These are phyloP conservation scores for Podaxis sp. DNA, from an alignment of 768 basidiomycete species.

Conservation along the genomic window DNA sequence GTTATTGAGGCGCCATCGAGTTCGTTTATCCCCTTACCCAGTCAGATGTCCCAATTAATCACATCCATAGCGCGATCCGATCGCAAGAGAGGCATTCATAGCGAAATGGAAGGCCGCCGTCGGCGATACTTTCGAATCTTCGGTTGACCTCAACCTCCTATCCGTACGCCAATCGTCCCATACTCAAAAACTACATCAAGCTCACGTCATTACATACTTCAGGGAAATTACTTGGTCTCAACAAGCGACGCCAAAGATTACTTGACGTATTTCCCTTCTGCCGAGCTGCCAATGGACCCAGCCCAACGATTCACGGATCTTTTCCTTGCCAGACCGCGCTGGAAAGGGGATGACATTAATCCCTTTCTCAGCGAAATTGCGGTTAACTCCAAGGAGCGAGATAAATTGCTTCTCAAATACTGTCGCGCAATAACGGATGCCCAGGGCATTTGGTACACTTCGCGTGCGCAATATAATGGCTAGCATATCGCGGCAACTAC, in stretches of 20 bases:
- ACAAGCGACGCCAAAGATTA: constrained; percentile 31
- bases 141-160: constrained; percentile 66
- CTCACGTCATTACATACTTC: constrained; percentile 3
- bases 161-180: constrained; percentile 42
- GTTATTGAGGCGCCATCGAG: constrained; percentile 62
- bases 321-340: constrained; percentile 75
- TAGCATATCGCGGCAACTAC: constrained; percentile 20
- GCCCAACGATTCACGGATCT: constrained; percentile 82
- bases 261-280: constrained; percentile 74
- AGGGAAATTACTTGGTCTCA: constrained; percentile 76
- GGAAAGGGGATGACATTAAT: constrained; percentile 76
- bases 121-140: constrained; percentile 71
- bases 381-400: constrained; percentile 81
- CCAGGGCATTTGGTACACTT: constrained; percentile 72
- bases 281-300: constrained; percentile 73
- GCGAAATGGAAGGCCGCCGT: constrained; percentile 68
- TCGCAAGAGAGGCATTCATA: constrained; percentile 55
- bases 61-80: constrained; percentile 50
- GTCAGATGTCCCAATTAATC: not conserved
- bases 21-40: constrained; percentile 21
- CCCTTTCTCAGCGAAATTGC: constrained; percentile 84
- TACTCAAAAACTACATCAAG: not conserved
- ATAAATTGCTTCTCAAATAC: constrained; percentile 84
- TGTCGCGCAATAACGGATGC: constrained; percentile 73
- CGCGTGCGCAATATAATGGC: constrained; percentile 59